Evolutionary conservation across 257 asterid genomes (phyloP), one percentile per base, ranked within the genome.

Genomic region (Ballota nigra): DNA sequence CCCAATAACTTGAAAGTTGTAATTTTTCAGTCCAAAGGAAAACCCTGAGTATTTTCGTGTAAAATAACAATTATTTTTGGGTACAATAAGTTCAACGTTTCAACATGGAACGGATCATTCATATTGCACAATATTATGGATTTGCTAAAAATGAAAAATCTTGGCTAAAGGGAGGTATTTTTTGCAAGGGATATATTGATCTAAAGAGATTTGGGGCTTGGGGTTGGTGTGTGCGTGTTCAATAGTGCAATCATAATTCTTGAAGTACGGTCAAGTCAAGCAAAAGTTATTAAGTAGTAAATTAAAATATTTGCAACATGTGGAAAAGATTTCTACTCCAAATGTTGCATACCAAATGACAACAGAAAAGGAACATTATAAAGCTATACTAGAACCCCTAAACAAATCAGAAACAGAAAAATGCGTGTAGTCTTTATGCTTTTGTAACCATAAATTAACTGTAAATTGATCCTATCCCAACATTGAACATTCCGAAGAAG

Each of bases 101-200:
- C n/a, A n/a, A n/a, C n/a, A n/a, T n/a, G n/a, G n/a, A n/a, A n/a
- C n/a, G n/a, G n/a, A 62, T 45, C 61, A 40, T 31, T 53, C n/a
- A 29, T 10, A 60, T 41, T 19, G 72, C 65, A 20, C 22, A 49
- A 12, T 66, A 29, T 16, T 38, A 40, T 8, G 64, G 52, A 24
- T 58, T 15, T 72, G 67, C 68, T 38, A 29, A 41, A 53, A 15
- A 63, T 55, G 5, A 0, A 41, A 43, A 34, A 36, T 24, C 31
- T 40, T 69, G 51, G 53, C 22, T 55, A 31, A 29, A 56, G 57
- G 70, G 70, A 51, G 38, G 12, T 60, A 18, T 31, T 74, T 68
- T 57, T 52, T 10, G 15, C n/a, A n/a, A 29, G 6, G 57, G 41
- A 63, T 11, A 24, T 24, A 5, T 24, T 23, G 63, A 24, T 22